These are phyloP conservation scores for Astragalus membranaceus DNA, from an alignment of 306 rosid species.

Conservation along the genomic window DNA sequence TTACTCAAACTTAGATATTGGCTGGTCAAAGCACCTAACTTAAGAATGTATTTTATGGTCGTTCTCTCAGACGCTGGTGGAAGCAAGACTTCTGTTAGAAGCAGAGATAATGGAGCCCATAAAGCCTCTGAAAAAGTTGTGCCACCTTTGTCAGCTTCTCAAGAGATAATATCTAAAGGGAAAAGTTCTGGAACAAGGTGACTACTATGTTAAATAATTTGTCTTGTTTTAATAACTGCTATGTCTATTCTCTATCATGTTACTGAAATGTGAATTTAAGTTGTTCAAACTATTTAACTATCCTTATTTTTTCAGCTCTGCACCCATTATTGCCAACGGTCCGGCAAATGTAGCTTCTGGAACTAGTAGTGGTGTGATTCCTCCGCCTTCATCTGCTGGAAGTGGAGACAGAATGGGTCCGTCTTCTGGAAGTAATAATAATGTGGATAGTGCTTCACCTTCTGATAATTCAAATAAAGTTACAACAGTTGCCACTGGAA, in stretches of 20 bases:
- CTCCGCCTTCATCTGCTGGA: slow-evolving; percentile 31
- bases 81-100: slow-evolving; percentile 57
- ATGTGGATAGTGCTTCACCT: slow-evolving; percentile 33
- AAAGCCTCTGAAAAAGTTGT: slow-evolving; percentile 56
- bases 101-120: slow-evolving; percentile 59
- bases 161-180: slow-evolving; percentile 54
- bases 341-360: slow-evolving; percentile 43
- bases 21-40: slow-evolving; percentile 14
- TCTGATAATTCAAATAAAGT: slow-evolving; percentile 38
- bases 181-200: slow-evolving; percentile 55
- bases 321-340: slow-evolving; percentile 41
- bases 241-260: neutral
- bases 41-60: slow-evolving; percentile 18
- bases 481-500: slow-evolving; percentile 26
- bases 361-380: slow-evolving; percentile 31
- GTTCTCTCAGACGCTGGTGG: slow-evolving; percentile 58
- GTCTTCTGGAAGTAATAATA: slow-evolving; percentile 35
- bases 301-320: slow-evolving; percentile 54
- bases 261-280: slow-evolving; percentile 13
- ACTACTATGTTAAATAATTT: neutral
- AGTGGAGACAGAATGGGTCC: slow-evolving; percentile 36
- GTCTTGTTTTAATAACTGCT: neutral
- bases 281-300: slow-evolving; percentile 14
- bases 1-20: slow-evolving; percentile 18
- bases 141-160: slow-evolving; percentile 41